These are phyloP conservation scores for Venturia nashicola DNA, from an alignment of 2,329 filamentous ascomycete genomes.

Conservation along the genomic window DNA sequence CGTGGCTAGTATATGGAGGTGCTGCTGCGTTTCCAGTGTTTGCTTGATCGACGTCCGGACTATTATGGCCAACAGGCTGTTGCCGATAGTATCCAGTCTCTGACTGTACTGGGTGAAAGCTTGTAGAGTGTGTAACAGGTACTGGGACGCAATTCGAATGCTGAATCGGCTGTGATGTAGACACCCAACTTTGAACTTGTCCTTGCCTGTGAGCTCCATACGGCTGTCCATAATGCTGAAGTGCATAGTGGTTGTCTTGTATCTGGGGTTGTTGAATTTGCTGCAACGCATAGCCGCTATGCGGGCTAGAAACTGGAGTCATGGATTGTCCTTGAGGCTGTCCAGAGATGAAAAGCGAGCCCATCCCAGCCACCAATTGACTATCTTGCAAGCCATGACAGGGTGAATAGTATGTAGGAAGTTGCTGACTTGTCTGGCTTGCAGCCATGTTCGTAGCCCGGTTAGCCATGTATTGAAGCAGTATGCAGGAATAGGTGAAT, in stretches of 20 bases:
- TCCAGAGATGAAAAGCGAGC: neutral
- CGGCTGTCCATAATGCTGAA: neutral
- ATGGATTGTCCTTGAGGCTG: neutral
- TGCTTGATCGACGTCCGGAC: neutral
- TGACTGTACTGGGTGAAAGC: neutral
- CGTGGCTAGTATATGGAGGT: neutral
- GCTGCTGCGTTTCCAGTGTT: neutral
- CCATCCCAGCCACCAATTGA: neutral
- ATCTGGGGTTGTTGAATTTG: neutral
- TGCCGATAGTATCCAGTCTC: neutral
- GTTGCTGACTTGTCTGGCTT: neutral
- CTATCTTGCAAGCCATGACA: neutral
- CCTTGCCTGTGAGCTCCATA: neutral
- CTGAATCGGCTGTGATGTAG: neutral
- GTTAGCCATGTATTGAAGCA: neutral
- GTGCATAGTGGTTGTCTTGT: neutral
- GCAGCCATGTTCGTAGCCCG: neutral
- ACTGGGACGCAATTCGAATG: neutral
- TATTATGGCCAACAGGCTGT: neutral
- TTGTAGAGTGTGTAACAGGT: neutral
- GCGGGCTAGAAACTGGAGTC: neutral
- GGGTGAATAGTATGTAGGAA: neutral
- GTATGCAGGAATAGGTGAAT: neutral
- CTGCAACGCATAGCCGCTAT: neutral
- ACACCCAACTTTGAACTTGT: neutral